Base-by-base conservation (phyloP, 257 asterid genomes). In the Scutellaria minor region DNA sequence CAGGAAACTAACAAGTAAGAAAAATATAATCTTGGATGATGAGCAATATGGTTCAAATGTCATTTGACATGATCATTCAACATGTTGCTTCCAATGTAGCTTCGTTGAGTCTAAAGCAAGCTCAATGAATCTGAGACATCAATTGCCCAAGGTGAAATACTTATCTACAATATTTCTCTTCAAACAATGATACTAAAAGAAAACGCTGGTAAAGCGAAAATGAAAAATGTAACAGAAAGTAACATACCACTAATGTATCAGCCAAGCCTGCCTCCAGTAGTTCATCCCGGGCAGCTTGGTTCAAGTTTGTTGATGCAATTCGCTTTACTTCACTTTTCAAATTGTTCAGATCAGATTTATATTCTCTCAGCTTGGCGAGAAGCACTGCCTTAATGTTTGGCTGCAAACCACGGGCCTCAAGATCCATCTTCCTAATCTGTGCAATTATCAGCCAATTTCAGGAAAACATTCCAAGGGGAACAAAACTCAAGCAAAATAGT, bases 221-320 rank as follows among this genome's bases (percentile, higher is more conserved):
- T 45, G 47, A 44, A 59, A 41, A 47, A 20, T 27, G 50, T 9
- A 75, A 59, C 22, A 7, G 52, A 52, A 51, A 13, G 37, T 62
- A 18, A 73, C 88, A 27, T 83, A 91, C 96, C 42, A 89, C 77
- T 58, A 85, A 54, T 56, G 93, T 85, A 79, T 92, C 95, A 58
- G 93, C 93, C 90, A 89, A 75, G 68, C 97, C 97, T 37, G 96
- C 83, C 73, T 91, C 97, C 79, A 91, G 83, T 67, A 91, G 82
- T 75, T 87, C 95, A 83, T 91, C 96, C 13, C 97, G 84, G 22
- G 92, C 93, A 81, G 90, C 89, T 82, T 82, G 90, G 82, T 84
- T 86, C 75, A 82, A 70, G 78, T 80, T 88, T 22, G 90, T 63
- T 3, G 93, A 75, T 12, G 73, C 82, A 54, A 86, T 80, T 79